These are phyloP conservation scores for Boletus sp. DNA, from an alignment of 768 basidiomycete genomes.

Conservation along the genomic window DNA sequence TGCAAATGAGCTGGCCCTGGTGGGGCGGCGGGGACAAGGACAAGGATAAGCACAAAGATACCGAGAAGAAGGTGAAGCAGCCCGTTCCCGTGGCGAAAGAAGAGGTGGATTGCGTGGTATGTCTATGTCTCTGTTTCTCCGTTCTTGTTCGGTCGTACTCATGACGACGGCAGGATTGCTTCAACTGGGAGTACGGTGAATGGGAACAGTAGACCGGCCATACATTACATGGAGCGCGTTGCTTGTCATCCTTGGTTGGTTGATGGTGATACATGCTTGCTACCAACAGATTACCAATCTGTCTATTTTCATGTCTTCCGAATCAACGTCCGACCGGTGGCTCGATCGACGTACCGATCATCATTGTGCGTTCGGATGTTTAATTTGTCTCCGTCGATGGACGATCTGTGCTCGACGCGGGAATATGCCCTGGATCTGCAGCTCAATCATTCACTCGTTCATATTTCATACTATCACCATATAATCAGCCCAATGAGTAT, in stretches of 20 bases:
- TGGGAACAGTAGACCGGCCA: slow-evolving; percentile 18
- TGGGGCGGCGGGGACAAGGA: slow-evolving; percentile 33
- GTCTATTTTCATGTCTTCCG: too few relatives aligned
- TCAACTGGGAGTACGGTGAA: slow-evolving; percentile 64
- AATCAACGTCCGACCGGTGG: not conserved
- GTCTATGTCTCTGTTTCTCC: slow-evolving; percentile 38
- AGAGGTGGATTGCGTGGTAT: slow-evolving; percentile 65
- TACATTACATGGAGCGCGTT: not conserved
- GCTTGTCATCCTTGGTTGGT: not conserved
- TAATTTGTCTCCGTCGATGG: not conserved
- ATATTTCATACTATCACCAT: too few relatives aligned
- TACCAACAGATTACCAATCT: too few relatives aligned
- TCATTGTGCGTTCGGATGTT: not conserved
- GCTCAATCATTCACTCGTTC: too few relatives aligned
- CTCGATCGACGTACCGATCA: not conserved
- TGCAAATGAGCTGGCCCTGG: slow-evolving; percentile 23
- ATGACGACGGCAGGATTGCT: slow-evolving; percentile 54
- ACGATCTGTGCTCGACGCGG: not conserved
- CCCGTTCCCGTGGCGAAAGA: slow-evolving; percentile 47
- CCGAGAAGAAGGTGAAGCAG: slow-evolving; percentile 17
- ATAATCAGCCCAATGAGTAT: too few relatives aligned
- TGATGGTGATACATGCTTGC: not conserved
- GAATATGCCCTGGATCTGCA: too few relatives aligned
- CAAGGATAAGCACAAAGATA: slow-evolving; percentile 23
- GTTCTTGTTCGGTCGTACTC: not conserved